These are phyloP conservation scores for Limnanthes douglasii DNA, from an alignment of 345 rosid genomes.

Conservation along the genomic window DNA sequence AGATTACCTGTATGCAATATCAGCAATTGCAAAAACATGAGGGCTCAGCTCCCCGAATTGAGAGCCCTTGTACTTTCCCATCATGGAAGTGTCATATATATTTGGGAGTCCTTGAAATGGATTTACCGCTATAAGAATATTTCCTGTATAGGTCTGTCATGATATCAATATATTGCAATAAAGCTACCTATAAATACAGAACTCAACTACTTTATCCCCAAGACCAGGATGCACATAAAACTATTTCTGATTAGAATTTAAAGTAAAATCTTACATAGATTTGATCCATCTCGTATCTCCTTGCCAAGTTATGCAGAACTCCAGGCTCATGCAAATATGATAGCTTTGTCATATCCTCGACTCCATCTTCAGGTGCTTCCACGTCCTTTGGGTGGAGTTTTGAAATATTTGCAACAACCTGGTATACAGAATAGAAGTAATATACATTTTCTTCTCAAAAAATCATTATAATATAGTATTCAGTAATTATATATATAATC, in stretches of 20 bases:
- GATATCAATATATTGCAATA: constrained; percentile 29
- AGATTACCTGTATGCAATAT: constrained; percentile 59
- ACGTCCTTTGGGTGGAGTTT: constrained; percentile 40
- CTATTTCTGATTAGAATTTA: constrained; percentile 8
- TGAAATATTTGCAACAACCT: constrained; percentile 44
- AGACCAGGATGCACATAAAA: constrained; percentile 8
- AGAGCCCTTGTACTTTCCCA: constrained; percentile 60
- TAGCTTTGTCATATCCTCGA: constrained; percentile 87
- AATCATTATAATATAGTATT: too few species aligned
- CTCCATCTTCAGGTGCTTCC: constrained; percentile 56
- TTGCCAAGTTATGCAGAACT: constrained; percentile 53
- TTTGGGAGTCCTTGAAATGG: constrained; percentile 67
- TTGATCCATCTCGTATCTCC: constrained; percentile 40
- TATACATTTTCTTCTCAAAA: too few species aligned
- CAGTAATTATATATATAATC: too few species aligned
- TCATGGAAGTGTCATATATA: constrained; percentile 31
- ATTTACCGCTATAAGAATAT: constrained; percentile 85
- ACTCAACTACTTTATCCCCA: constrained; percentile 10
- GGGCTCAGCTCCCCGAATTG: constrained; percentile 43
- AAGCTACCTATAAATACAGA: constrained; percentile 12
- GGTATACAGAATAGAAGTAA: constrained; percentile 2
- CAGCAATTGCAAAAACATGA: constrained; percentile 82
- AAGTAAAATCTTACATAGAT: constrained; percentile 59
- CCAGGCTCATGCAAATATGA: constrained; percentile 84
- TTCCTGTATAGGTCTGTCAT: constrained; percentile 77